Evolutionary conservation across 805 yeast species (phyloP), one percentile per base, ranked within the genome.

Genomic region (Clavispora vitiphila): DNA sequence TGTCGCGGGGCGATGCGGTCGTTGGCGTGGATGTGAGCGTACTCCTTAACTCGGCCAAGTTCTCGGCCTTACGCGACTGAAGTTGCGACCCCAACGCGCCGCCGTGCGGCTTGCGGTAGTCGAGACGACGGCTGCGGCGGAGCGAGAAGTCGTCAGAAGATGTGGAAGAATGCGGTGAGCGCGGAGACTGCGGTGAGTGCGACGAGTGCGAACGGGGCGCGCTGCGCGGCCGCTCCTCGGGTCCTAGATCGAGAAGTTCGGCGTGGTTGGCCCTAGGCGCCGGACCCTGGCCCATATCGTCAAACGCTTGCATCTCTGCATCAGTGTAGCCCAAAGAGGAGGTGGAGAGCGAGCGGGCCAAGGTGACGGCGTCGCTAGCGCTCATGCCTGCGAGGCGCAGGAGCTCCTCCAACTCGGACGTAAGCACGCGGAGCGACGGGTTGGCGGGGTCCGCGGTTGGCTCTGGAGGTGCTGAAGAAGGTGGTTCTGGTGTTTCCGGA

Each of bases 341-440:
- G 36, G 86, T 75, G 2, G 91, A 83, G 37, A 88, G 69, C 1
- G 93, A 80, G 54, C 95, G 69, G 0, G 95, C 96, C 42, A 87
- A 68, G 0, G 95, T 80, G 5, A 83, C 82, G 0, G 96, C 95
- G 65, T 87, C 95, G 30, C 81, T 76, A 4, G 88, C 81, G 40
- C 80, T 82, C 61, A 86, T 64, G 0, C 95, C 93, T 0, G 91
- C 95, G 61, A 80, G 69, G 49, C 81, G 83, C 0, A 91, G 80
- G 35, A 89, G 67, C 35, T 74, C 78, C 49, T 86, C 84, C 41
- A 90, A 67, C 60, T 90, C 96, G 46, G 68, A 77, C 3, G 95
- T 83, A 27, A 86, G 72, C 40, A 82, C 86, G 44, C 77, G 76
- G 50, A 86, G 66, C 0, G 91, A 82, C 3, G 89, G 86, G 52